Base-by-base conservation (phyloP, 352 stramenopile species). In the Pythium biforme region DNA sequence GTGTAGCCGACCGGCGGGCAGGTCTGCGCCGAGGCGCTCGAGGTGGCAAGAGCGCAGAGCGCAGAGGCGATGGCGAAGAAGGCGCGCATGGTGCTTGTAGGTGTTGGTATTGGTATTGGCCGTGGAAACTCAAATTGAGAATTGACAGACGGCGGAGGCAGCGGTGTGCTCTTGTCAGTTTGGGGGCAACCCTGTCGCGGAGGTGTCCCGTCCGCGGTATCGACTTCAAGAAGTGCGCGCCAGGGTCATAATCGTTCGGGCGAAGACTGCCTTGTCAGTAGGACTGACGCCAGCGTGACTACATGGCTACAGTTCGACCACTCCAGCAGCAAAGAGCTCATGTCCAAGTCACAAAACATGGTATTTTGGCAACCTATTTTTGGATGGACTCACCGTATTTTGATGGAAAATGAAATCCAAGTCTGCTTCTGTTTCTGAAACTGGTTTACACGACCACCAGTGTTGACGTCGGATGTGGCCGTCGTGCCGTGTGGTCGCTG, bases 1-100 rank as follows among this genome's bases (percentile, higher is more conserved):
- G 29, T 27, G 53, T 50, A 68, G 19, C 47, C 47, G 4, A 53
- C 43, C 10, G 61, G 61, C 4, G 61, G 61, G 29, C 61, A 68
- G 14, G 60, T 67, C 53, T 56, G 46, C n/a, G 52, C 60, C 5
- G 33, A 45, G 4, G 19, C 47, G 27, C 45, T 51, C 1, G 57
- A 56, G 51, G 45, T 52, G 19, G 27, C 60, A 25, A 67, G 43
- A 29, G 60, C 60, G n/a, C 60, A 53, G 34, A 58, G 31, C 17
- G 60, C 51, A 15, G 43, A 48, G 31, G 47, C 41, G 43, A 67
- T 27, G 9, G 48, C 33, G 31, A 67, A 55, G 60, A 61, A 14
- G 23, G 46, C 19, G 23, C 52, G 51, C 57, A 64, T 64, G 23
- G 7, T 51, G 33, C 9, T 41, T 3, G 54, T 4, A 11, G 19